Evolutionary conservation across 768 basidiomycete species (phyloP).

Genomic region (Sporobolomyces roseus): DNA sequence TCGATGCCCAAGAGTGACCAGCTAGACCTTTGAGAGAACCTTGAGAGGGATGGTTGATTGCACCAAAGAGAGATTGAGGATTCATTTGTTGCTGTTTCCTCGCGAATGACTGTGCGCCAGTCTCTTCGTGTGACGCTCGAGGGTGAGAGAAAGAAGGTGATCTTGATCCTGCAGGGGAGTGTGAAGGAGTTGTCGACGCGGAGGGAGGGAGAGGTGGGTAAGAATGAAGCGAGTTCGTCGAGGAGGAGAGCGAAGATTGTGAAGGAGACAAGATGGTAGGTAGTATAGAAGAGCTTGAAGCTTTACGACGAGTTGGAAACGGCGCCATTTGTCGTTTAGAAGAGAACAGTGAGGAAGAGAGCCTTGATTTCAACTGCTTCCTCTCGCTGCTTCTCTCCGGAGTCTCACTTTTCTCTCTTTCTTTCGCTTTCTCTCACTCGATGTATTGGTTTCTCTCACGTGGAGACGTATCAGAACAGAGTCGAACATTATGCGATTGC

Average conservation of each 20-base stretch:
- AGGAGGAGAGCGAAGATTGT: background rate
- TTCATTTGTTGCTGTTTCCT: constrained; percentile 1
- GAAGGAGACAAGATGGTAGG: constrained; percentile 22
- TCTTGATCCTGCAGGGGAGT: background rate
- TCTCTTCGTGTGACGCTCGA: background rate
- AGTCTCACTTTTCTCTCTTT: background rate
- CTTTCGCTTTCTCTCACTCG: too few species aligned
- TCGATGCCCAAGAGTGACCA: constrained; percentile 21
- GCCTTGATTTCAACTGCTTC: background rate
- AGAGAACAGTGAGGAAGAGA: too few species aligned
- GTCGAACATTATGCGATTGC: too few species aligned
- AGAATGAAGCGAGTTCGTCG: background rate
- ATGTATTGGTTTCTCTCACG: too few species aligned
- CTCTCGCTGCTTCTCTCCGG: background rate
- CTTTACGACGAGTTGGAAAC: constrained; percentile 23
- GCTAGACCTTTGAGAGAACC: constrained; percentile 20
- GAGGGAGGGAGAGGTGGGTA: constrained; percentile 22
- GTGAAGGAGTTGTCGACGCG: background rate
- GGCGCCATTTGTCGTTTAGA: constrained; percentile 18
- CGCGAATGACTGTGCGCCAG: constrained; percentile 12
- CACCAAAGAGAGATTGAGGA: constrained; percentile 24
- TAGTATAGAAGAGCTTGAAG: background rate
- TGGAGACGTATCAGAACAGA: too few species aligned
- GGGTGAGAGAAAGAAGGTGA: constrained; percentile 13
- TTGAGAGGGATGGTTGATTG: background rate